These are phyloP conservation scores for Psilocybe subaeruginosa DNA, from an alignment of 768 basidiomycete species.

Conservation along the genomic window DNA sequence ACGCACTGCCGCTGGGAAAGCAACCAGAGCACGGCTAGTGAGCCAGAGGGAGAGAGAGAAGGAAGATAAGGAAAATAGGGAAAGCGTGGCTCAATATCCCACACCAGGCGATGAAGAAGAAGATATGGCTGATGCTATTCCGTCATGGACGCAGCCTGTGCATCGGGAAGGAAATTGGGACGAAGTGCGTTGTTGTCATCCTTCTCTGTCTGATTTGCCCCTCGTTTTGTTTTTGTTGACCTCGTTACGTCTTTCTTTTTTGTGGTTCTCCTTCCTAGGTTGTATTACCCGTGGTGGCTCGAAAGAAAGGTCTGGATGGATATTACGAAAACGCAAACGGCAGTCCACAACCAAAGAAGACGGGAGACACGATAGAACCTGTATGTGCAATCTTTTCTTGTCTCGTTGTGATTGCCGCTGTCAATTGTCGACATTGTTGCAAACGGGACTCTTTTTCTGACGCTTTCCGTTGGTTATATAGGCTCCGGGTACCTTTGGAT, in stretches of 20 bases:
- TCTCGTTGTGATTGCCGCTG: conserved; percentile 3
- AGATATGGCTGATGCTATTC: conserved; percentile 74
- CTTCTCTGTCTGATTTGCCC: not conserved
- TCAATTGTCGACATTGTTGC: not conserved
- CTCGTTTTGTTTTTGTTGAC: conserved; percentile 2
- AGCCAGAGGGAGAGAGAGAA: conserved; percentile 41
- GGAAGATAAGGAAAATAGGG: conserved; percentile 47
- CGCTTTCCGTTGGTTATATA: conserved; percentile 26
- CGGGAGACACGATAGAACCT: conserved; percentile 50
- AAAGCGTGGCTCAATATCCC: conserved; percentile 73
- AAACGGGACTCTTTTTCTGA: not conserved
- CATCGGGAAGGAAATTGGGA: conserved; percentile 80
- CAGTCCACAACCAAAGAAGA: conserved; percentile 58
- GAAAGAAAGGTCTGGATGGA: conserved; percentile 77
- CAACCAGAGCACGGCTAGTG: conserved; percentile 36
- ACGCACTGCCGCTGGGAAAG: conserved; percentile 33
- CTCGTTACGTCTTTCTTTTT: conserved; percentile 6
- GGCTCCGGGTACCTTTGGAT: conserved; percentile 87
- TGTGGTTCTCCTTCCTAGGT: conserved; percentile 48
- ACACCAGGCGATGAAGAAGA: conserved; percentile 45
- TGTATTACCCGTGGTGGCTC: conserved; percentile 81
- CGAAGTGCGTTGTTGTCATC: conserved; percentile 52
- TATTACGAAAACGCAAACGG: conserved; percentile 73
- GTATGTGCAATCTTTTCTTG: conserved; percentile 40
- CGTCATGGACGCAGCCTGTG: conserved; percentile 79